Conservation (phyloP, 768 basidiomycete species). For the Tricholoma saponaceum region DNA sequence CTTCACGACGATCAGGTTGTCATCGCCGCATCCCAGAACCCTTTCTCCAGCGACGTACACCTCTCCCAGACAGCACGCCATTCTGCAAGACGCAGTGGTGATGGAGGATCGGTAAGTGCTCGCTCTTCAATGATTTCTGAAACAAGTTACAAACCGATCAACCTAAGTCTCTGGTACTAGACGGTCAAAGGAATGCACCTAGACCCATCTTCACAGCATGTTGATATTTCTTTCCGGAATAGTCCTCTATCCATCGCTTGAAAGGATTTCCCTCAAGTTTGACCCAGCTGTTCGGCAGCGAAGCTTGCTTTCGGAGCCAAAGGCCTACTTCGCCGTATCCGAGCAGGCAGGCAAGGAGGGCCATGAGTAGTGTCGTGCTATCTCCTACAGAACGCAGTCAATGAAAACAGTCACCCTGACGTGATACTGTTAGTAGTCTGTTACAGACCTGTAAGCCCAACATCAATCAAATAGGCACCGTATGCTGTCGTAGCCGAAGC, state of each 20-base stretch:
- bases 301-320: slow-evolving; percentile 64
- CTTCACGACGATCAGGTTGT: slow-evolving; percentile 3
- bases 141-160: not conserved
- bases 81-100: slow-evolving; percentile 50
- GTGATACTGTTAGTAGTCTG: no score
- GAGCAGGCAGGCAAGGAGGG: slow-evolving; percentile 79
- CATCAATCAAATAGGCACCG: slow-evolving; percentile 80
- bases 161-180: not conserved
- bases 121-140: slow-evolving; percentile 72
- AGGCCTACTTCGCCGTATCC: slow-evolving; percentile 93
- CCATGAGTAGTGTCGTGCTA: slow-evolving; percentile 66
- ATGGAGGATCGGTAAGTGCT: slow-evolving; percentile 61
- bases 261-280: slow-evolving; percentile 70
- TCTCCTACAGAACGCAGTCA: slow-evolving; percentile 45
- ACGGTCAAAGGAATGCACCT: slow-evolving; percentile 41
- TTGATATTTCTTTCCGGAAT: slow-evolving; percentile 69
- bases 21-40: slow-evolving; percentile 79
- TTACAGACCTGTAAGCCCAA: slow-evolving; percentile 59
- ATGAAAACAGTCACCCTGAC: not conserved
- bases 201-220: slow-evolving; percentile 68
- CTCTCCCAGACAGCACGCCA: slow-evolving; percentile 72
- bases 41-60: slow-evolving; percentile 74
- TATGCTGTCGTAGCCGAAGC: slow-evolving; percentile 77
- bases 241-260: slow-evolving; percentile 73
- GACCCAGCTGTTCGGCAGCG: slow-evolving; percentile 48